These are phyloP conservation scores for Cyclostephanos tholiformis DNA, from an alignment of 108 stramenopile genomes.

Conservation along the genomic window DNA sequence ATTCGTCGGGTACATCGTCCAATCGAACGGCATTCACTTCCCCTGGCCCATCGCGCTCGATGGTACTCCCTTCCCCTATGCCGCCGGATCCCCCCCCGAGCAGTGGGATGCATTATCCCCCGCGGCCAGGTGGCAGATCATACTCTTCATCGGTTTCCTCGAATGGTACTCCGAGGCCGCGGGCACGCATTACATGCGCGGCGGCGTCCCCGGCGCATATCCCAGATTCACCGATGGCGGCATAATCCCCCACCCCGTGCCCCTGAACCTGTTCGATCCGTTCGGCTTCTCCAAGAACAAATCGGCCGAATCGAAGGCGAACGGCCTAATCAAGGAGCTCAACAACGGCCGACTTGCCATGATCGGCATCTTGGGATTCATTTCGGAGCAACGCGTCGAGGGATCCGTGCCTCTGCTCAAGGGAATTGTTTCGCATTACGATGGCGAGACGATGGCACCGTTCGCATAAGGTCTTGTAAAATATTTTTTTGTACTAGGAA, in stretches of 20 bases:
- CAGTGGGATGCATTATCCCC: slow-evolving; percentile 82
- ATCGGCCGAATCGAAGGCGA: slow-evolving; percentile 66
- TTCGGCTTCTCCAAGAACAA: slow-evolving; percentile 61
- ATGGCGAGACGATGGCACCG: slow-evolving; percentile 78
- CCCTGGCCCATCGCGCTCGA: slow-evolving; percentile 56
- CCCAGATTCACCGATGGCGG: slow-evolving; percentile 63
- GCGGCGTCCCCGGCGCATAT: slow-evolving; percentile 72
- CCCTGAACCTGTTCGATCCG: slow-evolving; percentile 75
- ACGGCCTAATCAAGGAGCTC: slow-evolving; percentile 64
- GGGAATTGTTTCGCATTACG: slow-evolving; percentile 71
- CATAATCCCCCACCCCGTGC: slow-evolving; percentile 80
- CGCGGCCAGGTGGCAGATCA: slow-evolving; percentile 88
- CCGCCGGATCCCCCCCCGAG: slow-evolving; percentile 64
- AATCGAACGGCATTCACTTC: slow-evolving; percentile 73
- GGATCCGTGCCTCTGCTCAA: slow-evolving; percentile 80
- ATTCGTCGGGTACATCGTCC: slow-evolving; percentile 77
- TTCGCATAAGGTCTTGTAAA: not conserved
- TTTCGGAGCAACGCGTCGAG: slow-evolving; percentile 72
- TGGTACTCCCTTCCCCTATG: slow-evolving; percentile 58
- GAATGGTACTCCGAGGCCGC: slow-evolving; percentile 77
- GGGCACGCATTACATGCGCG: slow-evolving; percentile 77
- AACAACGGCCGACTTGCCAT: slow-evolving; percentile 82
- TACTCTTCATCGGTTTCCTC: slow-evolving; percentile 80
- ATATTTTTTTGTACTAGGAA: not conserved
- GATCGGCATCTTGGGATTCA: slow-evolving; percentile 80